Conservation (phyloP, 2,329 filamentous ascomycete species). For the Lasiodiplodia theobromae region DNA sequence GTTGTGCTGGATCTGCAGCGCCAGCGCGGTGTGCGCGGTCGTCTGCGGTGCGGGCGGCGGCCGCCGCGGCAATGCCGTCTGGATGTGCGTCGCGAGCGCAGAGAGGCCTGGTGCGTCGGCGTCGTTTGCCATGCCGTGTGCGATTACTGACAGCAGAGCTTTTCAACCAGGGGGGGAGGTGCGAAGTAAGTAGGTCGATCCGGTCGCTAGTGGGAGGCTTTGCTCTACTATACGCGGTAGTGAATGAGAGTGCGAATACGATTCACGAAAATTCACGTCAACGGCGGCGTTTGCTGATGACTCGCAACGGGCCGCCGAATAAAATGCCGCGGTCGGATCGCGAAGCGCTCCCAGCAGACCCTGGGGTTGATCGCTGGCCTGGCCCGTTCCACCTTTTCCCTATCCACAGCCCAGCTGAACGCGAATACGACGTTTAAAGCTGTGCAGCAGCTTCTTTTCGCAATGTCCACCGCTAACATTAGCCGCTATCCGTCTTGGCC, state of each 20-base stretch:
- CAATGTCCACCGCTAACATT: neutral
- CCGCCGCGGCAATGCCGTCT: slow-evolving; percentile 31
- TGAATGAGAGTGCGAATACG: slow-evolving; percentile 10
- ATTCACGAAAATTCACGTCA: slow-evolving; percentile 8
- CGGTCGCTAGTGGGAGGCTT: neutral
- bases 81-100: slow-evolving; percentile 51
- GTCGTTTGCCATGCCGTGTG: neutral
- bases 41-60: slow-evolving; percentile 37
- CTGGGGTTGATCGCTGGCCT: slow-evolving; percentile 8
- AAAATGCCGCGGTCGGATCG: neutral
- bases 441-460: neutral
- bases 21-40: slow-evolving; percentile 54
- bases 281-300: neutral
- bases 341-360: neutral
- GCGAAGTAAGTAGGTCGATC: neutral
- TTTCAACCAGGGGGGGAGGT: too few species aligned
- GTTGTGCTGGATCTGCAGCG: slow-evolving; percentile 71
- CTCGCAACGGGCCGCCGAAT: neutral
- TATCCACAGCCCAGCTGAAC: neutral
- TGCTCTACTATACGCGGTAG: neutral
- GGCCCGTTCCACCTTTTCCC: neutral
- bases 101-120: slow-evolving; percentile 38
- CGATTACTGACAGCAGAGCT: too few species aligned
- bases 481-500: slow-evolving; percentile 19
- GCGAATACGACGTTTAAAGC: slow-evolving; percentile 8